A percentile compares a stretch with the other conserved stretches of the same genome.
Evolutionary conservation across 306 rosid species (phyloP).

Genomic region (Arachis stenosperma): DNA sequence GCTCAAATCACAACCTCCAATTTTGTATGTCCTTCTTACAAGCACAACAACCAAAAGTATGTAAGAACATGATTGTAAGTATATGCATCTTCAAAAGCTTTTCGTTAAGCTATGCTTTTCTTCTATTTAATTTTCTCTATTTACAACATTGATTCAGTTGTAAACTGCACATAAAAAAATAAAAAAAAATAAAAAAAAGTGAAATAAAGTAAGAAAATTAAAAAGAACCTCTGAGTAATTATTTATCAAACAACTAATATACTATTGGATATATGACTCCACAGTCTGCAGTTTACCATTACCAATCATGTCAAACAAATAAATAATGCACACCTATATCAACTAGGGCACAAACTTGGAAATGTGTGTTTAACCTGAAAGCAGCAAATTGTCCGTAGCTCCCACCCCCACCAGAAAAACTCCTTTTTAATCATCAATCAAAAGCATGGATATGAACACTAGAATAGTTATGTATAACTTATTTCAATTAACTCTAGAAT

Average conservation of each 20-base stretch:
- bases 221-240: background rate
- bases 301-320: conserved; percentile 5
- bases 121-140: too few relatives aligned
- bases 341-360: background rate
- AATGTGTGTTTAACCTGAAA: conserved; percentile 19
- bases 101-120: too few relatives aligned
- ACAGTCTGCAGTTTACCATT: background rate
- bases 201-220: too few relatives aligned
- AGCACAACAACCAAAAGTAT: too few relatives aligned
- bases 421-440: background rate
- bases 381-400: background rate
- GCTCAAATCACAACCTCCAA: too few relatives aligned
- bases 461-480: background rate
- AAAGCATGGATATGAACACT: background rate
- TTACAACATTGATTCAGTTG: conserved; percentile 67
- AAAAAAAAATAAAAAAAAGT: conserved; percentile 19
- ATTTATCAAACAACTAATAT: background rate
- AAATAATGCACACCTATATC: background rate
- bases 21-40: too few relatives aligned
- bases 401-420: background rate
- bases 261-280: background rate
- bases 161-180: conserved; percentile 51
- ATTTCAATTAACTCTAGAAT: conserved; percentile 2
- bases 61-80: too few relatives aligned
- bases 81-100: too few relatives aligned